phyloP scores from a whole-genome alignment of 169 alveolate species.

The Cryptosporidium baileyi region DNA sequence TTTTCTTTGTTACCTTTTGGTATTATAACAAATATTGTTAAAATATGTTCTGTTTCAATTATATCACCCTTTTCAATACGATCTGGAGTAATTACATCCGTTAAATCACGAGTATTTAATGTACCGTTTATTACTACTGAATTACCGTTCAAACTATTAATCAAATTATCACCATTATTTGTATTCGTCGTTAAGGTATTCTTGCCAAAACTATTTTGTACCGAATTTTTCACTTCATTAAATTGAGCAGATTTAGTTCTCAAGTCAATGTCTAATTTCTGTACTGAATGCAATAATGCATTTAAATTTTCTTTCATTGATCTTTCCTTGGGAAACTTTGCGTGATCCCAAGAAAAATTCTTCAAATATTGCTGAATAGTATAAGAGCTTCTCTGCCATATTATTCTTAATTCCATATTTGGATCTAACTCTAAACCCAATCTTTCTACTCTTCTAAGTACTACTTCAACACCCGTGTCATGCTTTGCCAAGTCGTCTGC shows the following conservation, averaged over 20 bases:
- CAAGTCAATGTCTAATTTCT: constrained; percentile 81
- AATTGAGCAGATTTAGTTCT: constrained; percentile 81
- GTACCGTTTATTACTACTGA: constrained; percentile 8
- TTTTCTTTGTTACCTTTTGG: constrained; percentile 79
- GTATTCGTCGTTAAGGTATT: background rate
- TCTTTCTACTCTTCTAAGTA: constrained; percentile 79
- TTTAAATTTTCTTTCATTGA: constrained; percentile 81
- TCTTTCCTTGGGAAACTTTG: constrained; percentile 84
- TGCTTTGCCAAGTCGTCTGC: constrained; percentile 84
- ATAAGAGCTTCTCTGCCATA: constrained; percentile 80
- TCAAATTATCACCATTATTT: background rate
- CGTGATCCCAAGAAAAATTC: constrained; percentile 88
- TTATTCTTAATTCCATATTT: constrained; percentile 76
- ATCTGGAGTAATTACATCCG: constrained; percentile 86
- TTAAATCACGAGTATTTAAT: constrained; percentile 75
- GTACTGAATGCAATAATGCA: constrained; percentile 80
- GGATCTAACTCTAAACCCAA: constrained; percentile 78
- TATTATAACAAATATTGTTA: constrained; percentile 83
- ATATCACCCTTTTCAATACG: constrained; percentile 79
- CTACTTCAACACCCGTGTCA: constrained; percentile 80
- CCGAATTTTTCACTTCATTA: constrained; percentile 80
- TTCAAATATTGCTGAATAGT: constrained; percentile 80
- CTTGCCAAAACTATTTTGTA: constrained; percentile 39
- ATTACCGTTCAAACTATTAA: background rate
- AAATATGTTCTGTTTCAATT: constrained; percentile 82